These are phyloP conservation scores for Saccharomycopsis fermentans DNA, from an alignment of 805 yeast species.

Conservation along the genomic window DNA sequence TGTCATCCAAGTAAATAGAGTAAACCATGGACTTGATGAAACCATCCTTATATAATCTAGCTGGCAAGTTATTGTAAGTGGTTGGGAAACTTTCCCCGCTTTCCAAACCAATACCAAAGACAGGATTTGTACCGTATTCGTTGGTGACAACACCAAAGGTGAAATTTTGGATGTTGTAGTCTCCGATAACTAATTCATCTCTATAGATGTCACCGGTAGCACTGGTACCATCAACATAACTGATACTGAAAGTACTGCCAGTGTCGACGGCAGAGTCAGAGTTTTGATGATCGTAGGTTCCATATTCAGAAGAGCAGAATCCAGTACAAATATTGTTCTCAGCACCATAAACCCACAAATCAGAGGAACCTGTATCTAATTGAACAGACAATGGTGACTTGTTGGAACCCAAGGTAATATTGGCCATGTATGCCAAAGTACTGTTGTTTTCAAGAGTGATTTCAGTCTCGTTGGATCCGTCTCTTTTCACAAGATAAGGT, in stretches of 20 bases:
- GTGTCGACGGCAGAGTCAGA: slow-evolving; percentile 22
- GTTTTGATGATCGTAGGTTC: slow-evolving; percentile 19
- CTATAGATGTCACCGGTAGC: slow-evolving; percentile 37
- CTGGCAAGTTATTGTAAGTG: slow-evolving; percentile 48
- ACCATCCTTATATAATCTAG: slow-evolving; percentile 47
- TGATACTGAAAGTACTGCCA: slow-evolving; percentile 27
- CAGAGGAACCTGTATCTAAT: slow-evolving; percentile 41
- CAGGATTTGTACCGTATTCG: slow-evolving; percentile 22
- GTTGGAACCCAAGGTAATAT: slow-evolving; percentile 22
- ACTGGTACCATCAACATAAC: slow-evolving; percentile 38
- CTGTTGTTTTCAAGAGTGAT: not conserved
- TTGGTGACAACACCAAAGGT: slow-evolving; percentile 11
- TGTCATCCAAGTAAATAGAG: slow-evolving; percentile 48
- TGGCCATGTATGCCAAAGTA: slow-evolving; percentile 28
- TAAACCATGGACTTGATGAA: slow-evolving; percentile 44
- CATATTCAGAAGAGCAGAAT: slow-evolving; percentile 32
- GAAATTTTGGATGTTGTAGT: slow-evolving; percentile 4
- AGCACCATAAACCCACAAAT: slow-evolving; percentile 35
- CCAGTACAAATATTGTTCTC: not conserved
- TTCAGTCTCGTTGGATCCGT: not conserved
- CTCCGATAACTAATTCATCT: slow-evolving; percentile 11
- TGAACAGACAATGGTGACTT: slow-evolving; percentile 22
- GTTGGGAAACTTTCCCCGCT: slow-evolving; percentile 53
- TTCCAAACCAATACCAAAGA: slow-evolving; percentile 61
- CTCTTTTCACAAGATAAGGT: not conserved